Base-by-base conservation (phyloP, 768 basidiomycete genomes). In the Podaxis rugospora region DNA sequence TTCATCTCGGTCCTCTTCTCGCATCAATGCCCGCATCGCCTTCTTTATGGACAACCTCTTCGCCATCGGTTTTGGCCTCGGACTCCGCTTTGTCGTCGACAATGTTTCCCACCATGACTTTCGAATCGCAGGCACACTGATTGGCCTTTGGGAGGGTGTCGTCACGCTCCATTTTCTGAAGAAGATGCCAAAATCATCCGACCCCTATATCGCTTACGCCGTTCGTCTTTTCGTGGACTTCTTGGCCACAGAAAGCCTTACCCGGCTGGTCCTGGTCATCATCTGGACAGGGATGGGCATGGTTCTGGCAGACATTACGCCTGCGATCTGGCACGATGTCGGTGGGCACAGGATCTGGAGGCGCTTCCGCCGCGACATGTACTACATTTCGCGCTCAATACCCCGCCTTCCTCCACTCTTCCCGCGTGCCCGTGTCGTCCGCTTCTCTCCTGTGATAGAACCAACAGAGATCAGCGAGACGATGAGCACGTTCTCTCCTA, bases 91-190 rank as follows among this genome's bases (percentile, higher is more conserved):
- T 59, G 76, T 89, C 60, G 74, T 91, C 62, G 83, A 84, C 71
- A 56, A 75, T 27, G 80, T 82, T 55, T 78, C 76, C 60, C 72
- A 78, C 62, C 72, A 81, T 61, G 80, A 82, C 69, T 71, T 78
- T 69, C 81, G 77, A 60, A 69, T 83, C 57, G 81, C 79, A n/a
- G 84, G 86, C 16, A 84, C 86, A 13, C 79, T 92, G 59, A 77
- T 92, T 56, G 90, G 90, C 6, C 75, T 91, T 18, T 92, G 89
- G 88, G 90, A 92, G 72, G 89, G 90, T 51, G 80, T 88, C 25
- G 83, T 90, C 39, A 76, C 90, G 58, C 82, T 84, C 42, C 90
- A 91, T 65, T 90, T 89, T 70, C 71, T 89, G 64, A 81, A 80
- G 62, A 88, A 88, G 69, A 80, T 80, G 72, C 87, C 88, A 35